phyloP scores from a whole-genome alignment of 2,329 filamentous ascomycete species.

The Microsporum audouinii region DNA sequence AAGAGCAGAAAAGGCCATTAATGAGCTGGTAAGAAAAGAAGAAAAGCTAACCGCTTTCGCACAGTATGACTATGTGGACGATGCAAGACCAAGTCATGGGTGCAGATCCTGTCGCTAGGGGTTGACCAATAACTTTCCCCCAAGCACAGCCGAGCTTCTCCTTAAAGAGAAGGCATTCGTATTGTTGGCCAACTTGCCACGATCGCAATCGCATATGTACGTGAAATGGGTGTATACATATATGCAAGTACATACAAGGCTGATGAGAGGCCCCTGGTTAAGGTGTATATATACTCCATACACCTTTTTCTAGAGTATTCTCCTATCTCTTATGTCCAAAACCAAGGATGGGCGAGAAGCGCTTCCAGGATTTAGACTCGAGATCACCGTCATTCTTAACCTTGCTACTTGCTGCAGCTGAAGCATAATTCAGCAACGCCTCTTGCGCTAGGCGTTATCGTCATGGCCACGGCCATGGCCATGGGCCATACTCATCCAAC shows the following conservation, averaged over 20 bases:
- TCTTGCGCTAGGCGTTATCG: neutral
- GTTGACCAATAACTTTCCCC: neutral
- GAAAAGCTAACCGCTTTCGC: neutral
- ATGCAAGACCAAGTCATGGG: constrained; percentile 8
- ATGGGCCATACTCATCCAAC: neutral
- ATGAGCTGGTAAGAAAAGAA: neutral
- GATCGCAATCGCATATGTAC: neutral
- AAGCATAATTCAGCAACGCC: neutral
- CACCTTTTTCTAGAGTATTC: neutral
- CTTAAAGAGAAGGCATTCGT: neutral
- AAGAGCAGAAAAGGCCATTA: no score
- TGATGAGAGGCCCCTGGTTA: neutral
- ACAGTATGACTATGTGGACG: neutral
- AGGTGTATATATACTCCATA: neutral
- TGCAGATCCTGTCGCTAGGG: constrained; percentile 1
- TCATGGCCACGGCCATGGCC: neutral
- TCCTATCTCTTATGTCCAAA: neutral
- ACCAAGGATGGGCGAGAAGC: neutral
- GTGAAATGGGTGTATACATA: neutral
- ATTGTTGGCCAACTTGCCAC: neutral
- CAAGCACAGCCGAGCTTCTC: neutral
- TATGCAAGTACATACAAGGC: neutral
- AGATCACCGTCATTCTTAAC: neutral
- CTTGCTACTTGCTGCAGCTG: neutral
- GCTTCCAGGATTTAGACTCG: neutral